Conservation (phyloP, 2,329 filamentous ascomycete genomes). For the Metarhizium sp. region DNA sequence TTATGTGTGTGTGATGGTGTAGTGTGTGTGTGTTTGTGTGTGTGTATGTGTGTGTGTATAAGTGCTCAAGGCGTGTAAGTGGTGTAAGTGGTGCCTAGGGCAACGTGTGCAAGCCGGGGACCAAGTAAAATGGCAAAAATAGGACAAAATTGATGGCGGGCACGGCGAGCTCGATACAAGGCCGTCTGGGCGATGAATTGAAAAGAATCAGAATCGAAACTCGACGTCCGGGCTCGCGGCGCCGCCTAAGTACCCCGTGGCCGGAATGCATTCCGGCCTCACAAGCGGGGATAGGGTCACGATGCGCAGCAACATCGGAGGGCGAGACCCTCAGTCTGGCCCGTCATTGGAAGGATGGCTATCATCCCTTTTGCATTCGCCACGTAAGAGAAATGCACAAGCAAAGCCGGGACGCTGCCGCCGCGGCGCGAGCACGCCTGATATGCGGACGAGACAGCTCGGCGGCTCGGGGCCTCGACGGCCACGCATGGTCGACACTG, state of each 20-base stretch:
- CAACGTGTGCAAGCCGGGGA: background rate
- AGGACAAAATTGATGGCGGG: background rate
- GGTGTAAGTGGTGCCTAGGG: constrained; percentile 1
- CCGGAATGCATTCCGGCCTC: constrained; percentile 40
- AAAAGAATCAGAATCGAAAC: background rate
- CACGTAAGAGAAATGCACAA: constrained; percentile 16
- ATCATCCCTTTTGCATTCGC: background rate
- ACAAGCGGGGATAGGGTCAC: constrained; percentile 17
- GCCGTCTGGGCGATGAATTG: background rate
- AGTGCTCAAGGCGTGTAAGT: background rate
- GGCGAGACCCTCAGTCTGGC: constrained; percentile 9
- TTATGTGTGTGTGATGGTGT: too few species aligned
- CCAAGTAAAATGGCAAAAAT: background rate
- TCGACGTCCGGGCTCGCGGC: constrained; percentile 14
- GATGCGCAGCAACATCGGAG: constrained; percentile 12
- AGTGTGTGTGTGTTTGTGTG: background rate
- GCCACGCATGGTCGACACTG: background rate
- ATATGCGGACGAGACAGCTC: background rate
- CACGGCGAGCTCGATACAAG: background rate
- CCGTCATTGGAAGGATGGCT: constrained; percentile 9
- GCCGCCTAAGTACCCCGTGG: constrained; percentile 38
- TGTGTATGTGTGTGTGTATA: background rate
- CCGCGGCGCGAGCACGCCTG: background rate
- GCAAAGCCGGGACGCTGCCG: background rate
- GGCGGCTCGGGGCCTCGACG: background rate